Evolutionary conservation across 148 eudicot genomes (phyloP).

Genomic region (Pouteria glomerata): DNA sequence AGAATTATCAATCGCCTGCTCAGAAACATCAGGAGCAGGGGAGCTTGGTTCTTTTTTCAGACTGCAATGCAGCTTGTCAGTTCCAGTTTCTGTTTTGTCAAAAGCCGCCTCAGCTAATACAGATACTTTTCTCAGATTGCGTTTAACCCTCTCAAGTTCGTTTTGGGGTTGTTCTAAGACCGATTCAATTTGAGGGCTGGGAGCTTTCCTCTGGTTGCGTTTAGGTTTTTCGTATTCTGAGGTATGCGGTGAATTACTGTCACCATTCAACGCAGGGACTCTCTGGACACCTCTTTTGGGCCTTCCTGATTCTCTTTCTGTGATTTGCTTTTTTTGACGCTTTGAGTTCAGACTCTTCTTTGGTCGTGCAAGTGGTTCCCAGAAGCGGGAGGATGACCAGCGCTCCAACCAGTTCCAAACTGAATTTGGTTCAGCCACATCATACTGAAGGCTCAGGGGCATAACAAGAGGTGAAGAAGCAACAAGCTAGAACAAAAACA

Average conservation of each 20-base stretch:
- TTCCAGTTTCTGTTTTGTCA: too few relatives aligned
- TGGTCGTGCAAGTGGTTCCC: conserved; percentile 38
- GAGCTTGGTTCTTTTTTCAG: conserved; percentile 21
- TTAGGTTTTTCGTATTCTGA: conserved; percentile 46
- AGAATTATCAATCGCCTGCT: conserved; percentile 13
- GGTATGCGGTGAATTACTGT: conserved; percentile 24
- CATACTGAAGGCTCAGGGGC: conserved; percentile 56
- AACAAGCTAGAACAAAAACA: conserved; percentile 32
- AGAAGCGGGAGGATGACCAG: conserved; percentile 47
- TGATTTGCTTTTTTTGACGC: conserved; percentile 35
- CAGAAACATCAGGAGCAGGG: conserved; percentile 14
- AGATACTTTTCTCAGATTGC: conserved; percentile 50
- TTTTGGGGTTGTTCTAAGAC: conserved; percentile 41
- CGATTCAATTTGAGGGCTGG: conserved; percentile 33
- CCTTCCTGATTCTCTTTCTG: conserved; percentile 34
- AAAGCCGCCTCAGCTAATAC: conserved; percentile 17
- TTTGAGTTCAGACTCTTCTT: conserved; percentile 32
- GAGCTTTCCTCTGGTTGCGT: conserved; percentile 39
- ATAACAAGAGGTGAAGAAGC: conserved; percentile 44
- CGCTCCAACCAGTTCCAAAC: conserved; percentile 44
- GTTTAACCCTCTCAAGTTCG: conserved; percentile 57
- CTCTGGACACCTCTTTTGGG: conserved; percentile 42
- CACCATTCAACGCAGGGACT: conserved; percentile 21
- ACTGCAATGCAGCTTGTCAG: conserved; percentile 25
- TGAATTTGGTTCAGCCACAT: conserved; percentile 43